Percentiles rank a stretch among this genome's conserved stretches.
Evolutionary conservation across 768 basidiomycete genomes (phyloP).

Genomic region (Serendipita sp.): DNA sequence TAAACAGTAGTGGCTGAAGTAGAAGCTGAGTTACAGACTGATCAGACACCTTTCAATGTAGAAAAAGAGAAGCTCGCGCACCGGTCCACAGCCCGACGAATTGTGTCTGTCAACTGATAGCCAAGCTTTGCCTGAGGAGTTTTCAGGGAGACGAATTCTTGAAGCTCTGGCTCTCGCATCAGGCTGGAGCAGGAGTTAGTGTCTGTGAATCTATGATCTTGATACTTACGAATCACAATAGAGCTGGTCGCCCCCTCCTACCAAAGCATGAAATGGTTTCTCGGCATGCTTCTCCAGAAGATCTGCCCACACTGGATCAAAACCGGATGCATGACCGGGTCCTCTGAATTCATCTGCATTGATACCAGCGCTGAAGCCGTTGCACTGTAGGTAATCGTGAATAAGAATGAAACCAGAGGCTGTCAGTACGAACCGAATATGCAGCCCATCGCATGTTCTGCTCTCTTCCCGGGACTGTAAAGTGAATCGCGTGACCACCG

Average conservation of each 20-base stretch:
- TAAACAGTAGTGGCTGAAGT: conserved; percentile 84
- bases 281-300: conserved; percentile 68
- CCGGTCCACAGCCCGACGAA: conserved; percentile 61
- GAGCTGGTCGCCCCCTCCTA: conserved; percentile 89
- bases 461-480: conserved; percentile 62
- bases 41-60: background rate
- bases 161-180: conserved; percentile 75
- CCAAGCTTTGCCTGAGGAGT: conserved; percentile 43
- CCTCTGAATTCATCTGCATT: conserved; percentile 77
- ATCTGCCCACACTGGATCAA: conserved; percentile 89
- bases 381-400: conserved; percentile 13
- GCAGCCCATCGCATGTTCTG: conserved; percentile 89
- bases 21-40: conserved; percentile 27
- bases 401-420: conserved; percentile 10
- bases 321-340: conserved; percentile 64
- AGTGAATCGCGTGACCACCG: conserved; percentile 55
- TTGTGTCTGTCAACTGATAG: conserved; percentile 52
- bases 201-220: background rate
- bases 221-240: conserved; percentile 60
- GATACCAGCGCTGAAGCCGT: conserved; percentile 41
- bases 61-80: conserved; percentile 18
- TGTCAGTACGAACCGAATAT: conserved; percentile 42
- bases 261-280: conserved; percentile 74
- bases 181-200: conserved; percentile 29
- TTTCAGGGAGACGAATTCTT: conserved; percentile 59